Conservation (phyloP, 345 rosid genomes). For the Eucalyptus erythrocorys region DNA sequence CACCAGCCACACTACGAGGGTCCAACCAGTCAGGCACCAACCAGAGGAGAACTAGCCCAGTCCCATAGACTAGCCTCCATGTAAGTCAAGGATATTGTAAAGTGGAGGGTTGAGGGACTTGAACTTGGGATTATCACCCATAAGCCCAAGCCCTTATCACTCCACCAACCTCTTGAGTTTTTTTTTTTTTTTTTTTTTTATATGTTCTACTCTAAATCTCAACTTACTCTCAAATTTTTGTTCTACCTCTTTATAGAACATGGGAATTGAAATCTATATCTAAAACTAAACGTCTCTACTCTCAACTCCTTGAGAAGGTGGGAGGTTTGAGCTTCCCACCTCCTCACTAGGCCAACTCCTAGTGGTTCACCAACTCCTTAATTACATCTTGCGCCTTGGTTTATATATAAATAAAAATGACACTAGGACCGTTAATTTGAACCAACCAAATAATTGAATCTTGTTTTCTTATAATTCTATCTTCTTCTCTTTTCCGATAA, state of each 20-base stretch:
- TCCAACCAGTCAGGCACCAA: fast-evolving
- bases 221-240: fast-evolving
- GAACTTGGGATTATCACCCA: fast-evolving
- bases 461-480: too few relatives aligned
- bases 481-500: too few relatives aligned
- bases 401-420: too few relatives aligned
- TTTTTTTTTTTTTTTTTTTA: fast-evolving
- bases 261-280: fast-evolving
- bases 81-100: too few relatives aligned
- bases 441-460: too few relatives aligned
- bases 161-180: too few relatives aligned
- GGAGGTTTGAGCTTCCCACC: fast-evolving
- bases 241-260: too few relatives aligned
- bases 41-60: fast-evolving
- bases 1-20: fast-evolving
- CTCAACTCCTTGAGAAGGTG: fast-evolving
- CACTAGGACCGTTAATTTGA: too few relatives aligned
- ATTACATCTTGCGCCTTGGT: fast-evolving
- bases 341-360: fast-evolving
- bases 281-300: fast-evolving
- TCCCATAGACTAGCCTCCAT: too few relatives aligned
- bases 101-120: too few relatives aligned
- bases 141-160: too few relatives aligned
- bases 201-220: fast-evolving
- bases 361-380: too few relatives aligned